A percentile compares a stretch with the other conserved stretches of the same genome.
phyloP scores from a whole-genome alignment of 139 green algal species.

The Bryopsis sp. region DNA sequence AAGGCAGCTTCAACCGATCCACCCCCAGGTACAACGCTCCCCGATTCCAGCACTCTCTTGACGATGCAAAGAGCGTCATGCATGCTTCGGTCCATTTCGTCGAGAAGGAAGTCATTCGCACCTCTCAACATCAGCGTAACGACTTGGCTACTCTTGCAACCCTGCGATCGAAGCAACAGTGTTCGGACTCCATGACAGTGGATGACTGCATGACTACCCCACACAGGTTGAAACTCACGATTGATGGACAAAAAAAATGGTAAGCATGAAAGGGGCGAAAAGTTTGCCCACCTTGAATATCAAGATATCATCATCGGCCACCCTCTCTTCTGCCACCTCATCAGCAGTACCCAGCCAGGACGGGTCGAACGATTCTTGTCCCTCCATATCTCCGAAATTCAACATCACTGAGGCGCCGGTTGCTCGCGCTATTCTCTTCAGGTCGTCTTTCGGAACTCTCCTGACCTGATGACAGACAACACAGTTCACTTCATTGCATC shows the following conservation, averaged over 20 bases:
- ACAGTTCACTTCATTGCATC: too few species aligned
- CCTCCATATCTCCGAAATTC: conserved; percentile 94
- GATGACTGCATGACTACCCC: too few species aligned
- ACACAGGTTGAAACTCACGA: too few species aligned
- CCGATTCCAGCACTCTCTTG: conserved; percentile 93
- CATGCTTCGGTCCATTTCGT: conserved; percentile 95
- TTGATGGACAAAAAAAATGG: too few species aligned
- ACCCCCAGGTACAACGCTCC: conserved; percentile 77
- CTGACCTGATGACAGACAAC: too few species aligned
- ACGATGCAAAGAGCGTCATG: conserved; percentile 98
- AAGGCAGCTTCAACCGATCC: conserved; percentile 90
- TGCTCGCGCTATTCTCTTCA: conserved; percentile 84
- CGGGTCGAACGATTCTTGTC: conserved; percentile 86
- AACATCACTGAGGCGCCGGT: conserved; percentile 80
- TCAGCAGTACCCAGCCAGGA: conserved; percentile 55
- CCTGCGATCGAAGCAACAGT: conserved; percentile 19
- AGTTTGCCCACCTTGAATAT: conserved; percentile 35
- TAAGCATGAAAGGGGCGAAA: too few species aligned
- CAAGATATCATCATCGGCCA: conserved; percentile 51
- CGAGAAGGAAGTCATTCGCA: conserved; percentile 98
- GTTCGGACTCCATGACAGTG: neutral
- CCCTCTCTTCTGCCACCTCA: conserved; percentile 55
- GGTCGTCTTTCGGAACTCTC: conserved; percentile 90
- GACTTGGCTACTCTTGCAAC: conserved; percentile 44
- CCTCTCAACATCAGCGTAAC: conserved; percentile 83